Conservation (phyloP, 805 yeast species). For the Starmerella apis region DNA sequence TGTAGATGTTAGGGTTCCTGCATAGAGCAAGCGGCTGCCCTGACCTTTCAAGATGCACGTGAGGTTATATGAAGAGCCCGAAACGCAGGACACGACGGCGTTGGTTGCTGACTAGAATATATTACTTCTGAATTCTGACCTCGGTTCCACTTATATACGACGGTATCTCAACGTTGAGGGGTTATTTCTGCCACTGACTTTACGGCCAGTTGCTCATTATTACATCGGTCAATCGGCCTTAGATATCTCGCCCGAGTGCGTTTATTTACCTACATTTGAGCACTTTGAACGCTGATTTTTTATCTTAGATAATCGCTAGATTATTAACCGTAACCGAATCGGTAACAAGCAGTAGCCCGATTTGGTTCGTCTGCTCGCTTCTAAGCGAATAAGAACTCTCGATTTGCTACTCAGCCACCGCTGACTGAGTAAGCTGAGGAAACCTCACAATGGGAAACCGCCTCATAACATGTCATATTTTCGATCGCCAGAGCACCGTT, state of each 20-base stretch:
- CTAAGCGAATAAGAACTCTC: conserved; percentile 6
- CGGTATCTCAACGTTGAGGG: too few species aligned
- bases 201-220: too few species aligned
- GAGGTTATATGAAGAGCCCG: neutral
- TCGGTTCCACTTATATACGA: too few species aligned
- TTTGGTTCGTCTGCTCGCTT: conserved; percentile 2
- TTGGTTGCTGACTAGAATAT: too few species aligned
- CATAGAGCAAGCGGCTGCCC: conserved; percentile 6
- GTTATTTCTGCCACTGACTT: too few species aligned
- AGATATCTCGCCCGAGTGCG: neutral
- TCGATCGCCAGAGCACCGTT: neutral
- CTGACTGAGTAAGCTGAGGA: neutral
- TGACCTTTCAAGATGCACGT: neutral
- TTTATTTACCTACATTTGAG: neutral
- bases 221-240: too few species aligned
- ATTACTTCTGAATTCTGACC: too few species aligned
- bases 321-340: conserved; percentile 1
- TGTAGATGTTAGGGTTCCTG: conserved; percentile 1
- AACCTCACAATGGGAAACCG: neutral
- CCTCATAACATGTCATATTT: too few species aligned
- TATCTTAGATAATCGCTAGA: neutral
- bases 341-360: conserved; percentile 4
- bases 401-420: conserved; percentile 1
- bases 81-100: too few species aligned
- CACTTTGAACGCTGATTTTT: neutral